Evolutionary conservation across 2,329 filamentous ascomycete genomes (phyloP).

Genomic region (Colletotrichum magnum): DNA sequence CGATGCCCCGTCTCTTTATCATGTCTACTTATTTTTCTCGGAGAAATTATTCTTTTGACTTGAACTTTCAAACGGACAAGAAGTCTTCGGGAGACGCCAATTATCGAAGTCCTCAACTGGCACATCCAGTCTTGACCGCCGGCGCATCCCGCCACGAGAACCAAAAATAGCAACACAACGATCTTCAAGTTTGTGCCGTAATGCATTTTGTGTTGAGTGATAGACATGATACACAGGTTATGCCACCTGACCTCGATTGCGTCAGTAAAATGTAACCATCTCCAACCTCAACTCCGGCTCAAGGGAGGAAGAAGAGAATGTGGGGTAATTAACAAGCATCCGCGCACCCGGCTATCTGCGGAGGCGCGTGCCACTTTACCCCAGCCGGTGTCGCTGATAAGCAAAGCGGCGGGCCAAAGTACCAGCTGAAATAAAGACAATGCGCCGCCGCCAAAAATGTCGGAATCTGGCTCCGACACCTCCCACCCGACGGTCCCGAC

Average conservation of each 20-base stretch:
- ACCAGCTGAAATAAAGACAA: conserved; percentile 24
- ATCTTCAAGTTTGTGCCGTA: too few species aligned
- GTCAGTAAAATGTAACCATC: conserved; percentile 23
- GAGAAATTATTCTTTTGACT: too few species aligned
- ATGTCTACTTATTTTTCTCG: too few species aligned
- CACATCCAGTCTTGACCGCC: too few species aligned
- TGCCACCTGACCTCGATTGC: conserved; percentile 1
- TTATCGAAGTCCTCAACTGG: too few species aligned
- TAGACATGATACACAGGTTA: conserved; percentile 18
- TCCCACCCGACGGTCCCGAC: background rate
- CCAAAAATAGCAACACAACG: too few species aligned
- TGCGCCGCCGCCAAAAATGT: conserved; percentile 19
- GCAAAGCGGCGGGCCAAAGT: conserved; percentile 14
- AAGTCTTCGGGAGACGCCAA: too few species aligned
- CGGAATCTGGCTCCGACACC: conserved; percentile 35
- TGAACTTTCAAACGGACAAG: too few species aligned
- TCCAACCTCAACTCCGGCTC: conserved; percentile 9
- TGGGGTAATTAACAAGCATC: conserved; percentile 19
- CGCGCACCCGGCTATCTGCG: conserved; percentile 9
- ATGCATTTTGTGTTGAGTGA: background rate
- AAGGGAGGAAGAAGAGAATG: conserved; percentile 10
- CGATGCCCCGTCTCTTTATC: too few species aligned
- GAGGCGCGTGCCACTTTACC: conserved; percentile 17
- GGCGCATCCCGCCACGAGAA: too few species aligned
- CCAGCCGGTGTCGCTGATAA: conserved; percentile 30